Evolutionary conservation across 1,284 basidiomycete species (phyloP), one percentile per base, ranked within the genome.

Genomic region (Laetiporus sulphureus): DNA sequence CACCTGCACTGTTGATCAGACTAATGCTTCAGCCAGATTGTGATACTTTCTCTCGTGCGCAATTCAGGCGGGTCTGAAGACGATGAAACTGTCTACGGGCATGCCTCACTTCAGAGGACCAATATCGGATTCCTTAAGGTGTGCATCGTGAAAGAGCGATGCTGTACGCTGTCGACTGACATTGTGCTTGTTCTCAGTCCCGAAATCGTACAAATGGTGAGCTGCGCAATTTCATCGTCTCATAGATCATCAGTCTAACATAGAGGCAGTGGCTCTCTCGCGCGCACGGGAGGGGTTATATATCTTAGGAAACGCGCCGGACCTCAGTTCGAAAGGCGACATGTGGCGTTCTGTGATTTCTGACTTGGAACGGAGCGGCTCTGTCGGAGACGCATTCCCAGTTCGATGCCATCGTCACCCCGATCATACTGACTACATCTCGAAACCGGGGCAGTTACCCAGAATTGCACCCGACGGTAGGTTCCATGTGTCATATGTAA

Each of bases 51-150:
- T 0, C 68, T 85, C 10, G 83, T 87, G 8, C 65, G 83, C 38
- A 86, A 86, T 50, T 69, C 74, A 0, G 82, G 83, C 2, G 25
- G 59, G 49, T 48, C 55, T 45, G 42, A 58, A 57, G 52, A 56
- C 5, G 53, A 56, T 22, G 53, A 50, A 11, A 40, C 40, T 2
- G 37, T 46, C 3, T 35, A 50, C 42, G 53, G 50, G 48, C 1
- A 72, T 15, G 44, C 42, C 3, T 41, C 69, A 2, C 84, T 47
- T 42, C 50, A 45, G 52, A 0, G 71, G 3, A 47, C 39, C 1
- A 60, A 71, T n/a, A 86, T 88, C 39, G 85, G 85, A 1, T 88
- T 87, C 52, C 62, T 88, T 37, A 80, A 72, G 61, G 81, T 81
- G 40, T 43, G 57, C 48, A n/a, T 21, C 18, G 1, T 21, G 19